Conservation (phyloP, 306 rosid genomes). For the Mucuna pruriens region DNA sequence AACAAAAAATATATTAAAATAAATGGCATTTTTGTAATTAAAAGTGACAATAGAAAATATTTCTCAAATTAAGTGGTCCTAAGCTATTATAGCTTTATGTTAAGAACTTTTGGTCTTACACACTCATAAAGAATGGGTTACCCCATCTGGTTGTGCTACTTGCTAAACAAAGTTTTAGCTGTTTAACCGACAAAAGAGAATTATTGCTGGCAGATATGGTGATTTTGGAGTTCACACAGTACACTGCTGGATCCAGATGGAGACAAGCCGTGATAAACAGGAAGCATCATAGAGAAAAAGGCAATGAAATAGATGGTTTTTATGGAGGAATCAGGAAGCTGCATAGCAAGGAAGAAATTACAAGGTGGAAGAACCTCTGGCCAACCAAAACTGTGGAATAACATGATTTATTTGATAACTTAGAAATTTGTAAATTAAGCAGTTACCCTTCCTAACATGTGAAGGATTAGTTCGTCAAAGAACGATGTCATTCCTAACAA, state of each 20-base stretch:
- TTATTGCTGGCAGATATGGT: slow-evolving; percentile 61
- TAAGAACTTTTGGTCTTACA: neutral
- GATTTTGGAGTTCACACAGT: slow-evolving; percentile 84
- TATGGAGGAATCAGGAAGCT: slow-evolving; percentile 92
- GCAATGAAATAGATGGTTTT: slow-evolving; percentile 80
- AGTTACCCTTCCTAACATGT: slow-evolving; percentile 21
- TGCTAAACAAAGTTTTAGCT: neutral
- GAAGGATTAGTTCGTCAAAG: slow-evolving; percentile 28
- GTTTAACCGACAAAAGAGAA: slow-evolving; percentile 24
- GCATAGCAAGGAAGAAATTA: slow-evolving; percentile 63
- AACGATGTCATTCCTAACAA: slow-evolving; percentile 31
- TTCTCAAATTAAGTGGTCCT: no score
- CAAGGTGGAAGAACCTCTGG: slow-evolving; percentile 78
- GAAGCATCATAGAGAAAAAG: slow-evolving; percentile 75
- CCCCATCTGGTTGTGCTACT: neutral
- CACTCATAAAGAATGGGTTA: neutral
- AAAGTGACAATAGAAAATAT: no score
- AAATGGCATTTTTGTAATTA: no score
- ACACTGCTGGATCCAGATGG: slow-evolving; percentile 79
- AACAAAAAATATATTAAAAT: no score
- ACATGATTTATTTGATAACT: slow-evolving; percentile 12
- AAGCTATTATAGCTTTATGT: neutral
- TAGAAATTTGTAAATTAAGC: slow-evolving; percentile 32
- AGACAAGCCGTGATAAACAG: slow-evolving; percentile 68
- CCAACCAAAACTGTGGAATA: slow-evolving; percentile 60